phyloP scores from a whole-genome alignment of 2,329 filamentous ascomycete species.

The Allantophomopsis cytisporea region DNA sequence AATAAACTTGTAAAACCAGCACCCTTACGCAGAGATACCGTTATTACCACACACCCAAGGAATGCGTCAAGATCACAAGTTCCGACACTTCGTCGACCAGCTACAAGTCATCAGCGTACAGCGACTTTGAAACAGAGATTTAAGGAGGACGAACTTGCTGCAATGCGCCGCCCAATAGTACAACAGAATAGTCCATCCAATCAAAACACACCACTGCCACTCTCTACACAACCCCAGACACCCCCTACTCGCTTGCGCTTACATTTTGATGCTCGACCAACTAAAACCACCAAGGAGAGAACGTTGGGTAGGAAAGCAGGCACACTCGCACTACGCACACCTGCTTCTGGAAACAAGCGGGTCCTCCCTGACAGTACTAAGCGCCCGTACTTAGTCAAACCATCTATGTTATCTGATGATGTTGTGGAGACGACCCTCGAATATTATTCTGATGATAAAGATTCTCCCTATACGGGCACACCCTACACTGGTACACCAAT shows the following conservation, averaged over 20 bases:
- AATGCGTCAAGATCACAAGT: constrained; percentile 45
- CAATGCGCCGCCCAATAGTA: constrained; percentile 1
- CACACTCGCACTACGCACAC: constrained; percentile 10
- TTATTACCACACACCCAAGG: constrained; percentile 26
- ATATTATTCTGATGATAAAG: constrained; percentile 9
- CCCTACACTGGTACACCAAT: constrained; percentile 1
- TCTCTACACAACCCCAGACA: constrained; percentile 1
- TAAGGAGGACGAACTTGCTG: constrained; percentile 10
- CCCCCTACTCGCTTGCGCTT: constrained; percentile 11
- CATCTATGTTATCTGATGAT: constrained; percentile 10
- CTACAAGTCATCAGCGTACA: constrained; percentile 68
- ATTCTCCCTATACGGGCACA: constrained; percentile 4
- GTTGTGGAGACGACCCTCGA: constrained; percentile 2
- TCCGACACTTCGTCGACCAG: constrained; percentile 55
- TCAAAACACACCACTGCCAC: too few species aligned
- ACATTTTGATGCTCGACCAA: constrained; percentile 17
- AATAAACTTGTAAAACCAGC: constrained; percentile 72
- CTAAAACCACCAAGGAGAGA: constrained; percentile 15
- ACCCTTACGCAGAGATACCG: constrained; percentile 36
- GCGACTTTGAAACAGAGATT: constrained; percentile 47
- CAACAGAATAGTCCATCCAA: too few species aligned
- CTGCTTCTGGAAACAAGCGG: constrained; percentile 9
- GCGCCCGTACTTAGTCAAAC: constrained; percentile 16
- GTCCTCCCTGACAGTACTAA: constrained; percentile 13
- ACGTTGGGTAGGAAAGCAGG: constrained; percentile 12